These are phyloP conservation scores for Candida verbasci DNA, from an alignment of 805 yeast species.

Conservation along the genomic window DNA sequence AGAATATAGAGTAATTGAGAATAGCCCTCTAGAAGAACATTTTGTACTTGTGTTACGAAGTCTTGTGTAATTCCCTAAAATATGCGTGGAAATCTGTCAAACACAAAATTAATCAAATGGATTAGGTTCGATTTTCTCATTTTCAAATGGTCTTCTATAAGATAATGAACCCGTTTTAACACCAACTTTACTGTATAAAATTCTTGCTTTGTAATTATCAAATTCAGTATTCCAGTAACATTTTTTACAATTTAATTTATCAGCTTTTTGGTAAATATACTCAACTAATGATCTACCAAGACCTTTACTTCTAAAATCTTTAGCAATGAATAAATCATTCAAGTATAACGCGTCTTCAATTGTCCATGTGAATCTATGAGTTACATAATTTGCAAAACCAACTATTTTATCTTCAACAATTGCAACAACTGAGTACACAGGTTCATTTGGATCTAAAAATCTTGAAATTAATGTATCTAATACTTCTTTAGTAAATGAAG, in stretches of 20 bases:
- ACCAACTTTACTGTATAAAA: constrained; percentile 51
- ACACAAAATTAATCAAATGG: too few species aligned
- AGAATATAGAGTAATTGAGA: too few species aligned
- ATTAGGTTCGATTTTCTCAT: neutral
- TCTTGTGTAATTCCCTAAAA: too few species aligned
- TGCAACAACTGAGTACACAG: constrained; percentile 49
- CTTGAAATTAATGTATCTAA: constrained; percentile 41
- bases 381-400: constrained; percentile 48
- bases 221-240: constrained; percentile 54
- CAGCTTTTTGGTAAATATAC: constrained; percentile 45
- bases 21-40: too few species aligned
- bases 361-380: constrained; percentile 51
- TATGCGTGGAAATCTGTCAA: too few species aligned
- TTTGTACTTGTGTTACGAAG: too few species aligned
- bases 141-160: constrained; percentile 26
- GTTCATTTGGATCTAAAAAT: constrained; percentile 40
- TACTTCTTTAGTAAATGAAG: constrained; percentile 26
- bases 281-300: constrained; percentile 48
- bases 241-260: constrained; percentile 33
- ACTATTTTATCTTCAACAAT: constrained; percentile 32
- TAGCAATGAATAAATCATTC: constrained; percentile 48
- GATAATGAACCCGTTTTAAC: constrained; percentile 33
- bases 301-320: constrained; percentile 37
- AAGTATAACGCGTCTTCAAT: constrained; percentile 41
- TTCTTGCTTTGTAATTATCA: constrained; percentile 53